phyloP scores from a whole-genome alignment of 2,329 filamentous ascomycete species.

The Dothideomycetes sp. region DNA sequence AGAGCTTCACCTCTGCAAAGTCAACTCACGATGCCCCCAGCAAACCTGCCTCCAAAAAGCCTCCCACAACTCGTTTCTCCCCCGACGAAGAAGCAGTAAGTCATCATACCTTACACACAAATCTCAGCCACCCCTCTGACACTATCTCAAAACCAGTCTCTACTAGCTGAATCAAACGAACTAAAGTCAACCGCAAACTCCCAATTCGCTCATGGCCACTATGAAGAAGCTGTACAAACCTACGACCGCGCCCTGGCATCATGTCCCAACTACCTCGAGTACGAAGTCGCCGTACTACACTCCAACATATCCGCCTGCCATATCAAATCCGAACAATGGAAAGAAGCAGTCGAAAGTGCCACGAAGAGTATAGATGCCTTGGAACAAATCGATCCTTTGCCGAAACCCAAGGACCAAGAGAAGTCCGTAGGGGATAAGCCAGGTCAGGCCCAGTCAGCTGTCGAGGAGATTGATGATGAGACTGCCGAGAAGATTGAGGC shows the following conservation, averaged over 20 bases:
- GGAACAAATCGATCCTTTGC: conserved; percentile 48
- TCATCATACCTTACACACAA: conserved; percentile 3
- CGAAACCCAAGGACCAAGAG: conserved; percentile 20
- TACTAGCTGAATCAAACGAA: conserved; percentile 61
- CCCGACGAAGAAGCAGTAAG: conserved; percentile 36
- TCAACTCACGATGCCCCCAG: not conserved
- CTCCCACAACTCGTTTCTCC: conserved; percentile 24
- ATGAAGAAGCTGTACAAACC: conserved; percentile 66
- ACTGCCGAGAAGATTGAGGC: conserved; percentile 34
- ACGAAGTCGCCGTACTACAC: conserved; percentile 75
- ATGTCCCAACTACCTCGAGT: conserved; percentile 78
- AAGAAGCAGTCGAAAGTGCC: conserved; percentile 66
- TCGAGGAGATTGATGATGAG: conserved; percentile 43
- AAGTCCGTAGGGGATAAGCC: conserved; percentile 14
- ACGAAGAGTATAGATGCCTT: conserved; percentile 64
- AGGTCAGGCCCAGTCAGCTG: conserved; percentile 24
- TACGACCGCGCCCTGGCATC: conserved; percentile 73
- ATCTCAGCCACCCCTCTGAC: not conserved
- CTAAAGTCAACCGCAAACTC: conserved; percentile 70
- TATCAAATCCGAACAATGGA: conserved; percentile 77
- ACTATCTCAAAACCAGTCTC: conserved; percentile 38
- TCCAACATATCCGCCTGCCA: conserved; percentile 88
- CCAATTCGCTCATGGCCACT: conserved; percentile 64
- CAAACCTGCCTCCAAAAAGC: not conserved
- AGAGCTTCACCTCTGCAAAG: conserved; percentile 14